These are phyloP conservation scores for Microdochium nivale DNA, from an alignment of 2,329 filamentous ascomycete species.

Conservation along the genomic window DNA sequence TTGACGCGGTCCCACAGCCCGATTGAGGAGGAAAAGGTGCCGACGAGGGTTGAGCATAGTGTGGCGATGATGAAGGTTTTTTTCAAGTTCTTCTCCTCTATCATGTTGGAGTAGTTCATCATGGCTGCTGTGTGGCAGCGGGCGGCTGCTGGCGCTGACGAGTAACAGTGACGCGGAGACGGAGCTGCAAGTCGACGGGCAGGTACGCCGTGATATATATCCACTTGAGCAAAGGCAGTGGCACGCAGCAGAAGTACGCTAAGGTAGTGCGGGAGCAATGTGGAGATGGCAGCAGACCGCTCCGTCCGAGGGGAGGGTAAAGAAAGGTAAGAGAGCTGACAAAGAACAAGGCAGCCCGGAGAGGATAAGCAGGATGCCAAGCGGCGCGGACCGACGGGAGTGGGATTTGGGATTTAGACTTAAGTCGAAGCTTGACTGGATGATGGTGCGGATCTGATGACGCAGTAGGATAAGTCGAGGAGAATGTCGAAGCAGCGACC, in stretches of 20 bases:
- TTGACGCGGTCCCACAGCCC: slow-evolving; percentile 25
- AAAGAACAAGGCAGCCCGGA: neutral
- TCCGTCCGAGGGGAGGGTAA: neutral
- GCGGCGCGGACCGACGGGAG: neutral
- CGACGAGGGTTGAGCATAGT: slow-evolving; percentile 26
- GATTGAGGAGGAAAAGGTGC: slow-evolving; percentile 26
- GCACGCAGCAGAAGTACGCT: too few species aligned
- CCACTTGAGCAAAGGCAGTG: too few species aligned
- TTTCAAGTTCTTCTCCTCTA: slow-evolving; percentile 25
- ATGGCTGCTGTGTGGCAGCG: neutral
- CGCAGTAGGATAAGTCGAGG: too few species aligned
- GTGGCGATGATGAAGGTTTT: slow-evolving; percentile 30
- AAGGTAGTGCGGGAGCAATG: too few species aligned
- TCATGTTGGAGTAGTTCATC: slow-evolving; percentile 16
- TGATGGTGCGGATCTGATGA: too few species aligned
- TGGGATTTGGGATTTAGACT: neutral
- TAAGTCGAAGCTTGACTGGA: too few species aligned
- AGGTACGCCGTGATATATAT: too few species aligned
- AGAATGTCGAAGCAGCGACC: too few species aligned
- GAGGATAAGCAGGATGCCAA: neutral
- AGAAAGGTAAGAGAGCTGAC: neutral
- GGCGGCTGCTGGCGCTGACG: neutral
- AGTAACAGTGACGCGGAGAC: too few species aligned
- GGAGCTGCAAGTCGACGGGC: too few species aligned
- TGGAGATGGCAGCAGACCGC: neutral